A percentile compares a stretch with the other conserved stretches of the same genome.
These are phyloP conservation scores for Venturia effusa DNA, from an alignment of 2,329 filamentous ascomycete genomes.

Conservation along the genomic window DNA sequence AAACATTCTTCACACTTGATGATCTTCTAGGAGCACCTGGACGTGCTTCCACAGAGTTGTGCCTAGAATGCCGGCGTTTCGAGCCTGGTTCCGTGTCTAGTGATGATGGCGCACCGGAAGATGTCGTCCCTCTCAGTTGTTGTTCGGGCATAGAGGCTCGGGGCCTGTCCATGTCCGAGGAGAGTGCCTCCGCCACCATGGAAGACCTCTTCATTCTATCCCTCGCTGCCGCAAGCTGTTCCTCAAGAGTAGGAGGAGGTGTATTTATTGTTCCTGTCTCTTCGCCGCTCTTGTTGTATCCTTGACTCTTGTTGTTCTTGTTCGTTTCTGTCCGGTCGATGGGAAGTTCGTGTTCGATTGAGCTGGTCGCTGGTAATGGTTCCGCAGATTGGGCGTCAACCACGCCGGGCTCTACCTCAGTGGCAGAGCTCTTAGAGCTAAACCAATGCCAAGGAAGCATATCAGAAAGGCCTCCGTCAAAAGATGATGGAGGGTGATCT, in stretches of 20 bases:
- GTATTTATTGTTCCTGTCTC: not conserved
- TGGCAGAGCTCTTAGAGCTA: not conserved
- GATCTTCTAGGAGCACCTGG: not conserved
- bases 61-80: slow-evolving; percentile 2
- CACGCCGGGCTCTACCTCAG: not conserved
- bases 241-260: not conserved
- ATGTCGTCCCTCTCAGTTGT: not conserved
- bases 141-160: not conserved
- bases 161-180: not conserved
- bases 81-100: not conserved
- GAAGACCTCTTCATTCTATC: slow-evolving; percentile 1
- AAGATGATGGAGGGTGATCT: not conserved
- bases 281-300: not conserved
- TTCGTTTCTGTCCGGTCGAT: not conserved
- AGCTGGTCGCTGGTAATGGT: not conserved
- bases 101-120: not conserved
- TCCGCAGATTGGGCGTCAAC: not conserved
- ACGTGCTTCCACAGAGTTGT: not conserved
- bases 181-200: not conserved
- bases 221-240: not conserved
- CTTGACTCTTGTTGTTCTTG: not conserved
- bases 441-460: slow-evolving; percentile 3
- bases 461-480: not conserved
- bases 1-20: slow-evolving; percentile 5
- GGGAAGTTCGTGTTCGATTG: not conserved